Evolutionary conservation across 768 basidiomycete genomes (phyloP).

Genomic region (Xerocomus potaroensis): DNA sequence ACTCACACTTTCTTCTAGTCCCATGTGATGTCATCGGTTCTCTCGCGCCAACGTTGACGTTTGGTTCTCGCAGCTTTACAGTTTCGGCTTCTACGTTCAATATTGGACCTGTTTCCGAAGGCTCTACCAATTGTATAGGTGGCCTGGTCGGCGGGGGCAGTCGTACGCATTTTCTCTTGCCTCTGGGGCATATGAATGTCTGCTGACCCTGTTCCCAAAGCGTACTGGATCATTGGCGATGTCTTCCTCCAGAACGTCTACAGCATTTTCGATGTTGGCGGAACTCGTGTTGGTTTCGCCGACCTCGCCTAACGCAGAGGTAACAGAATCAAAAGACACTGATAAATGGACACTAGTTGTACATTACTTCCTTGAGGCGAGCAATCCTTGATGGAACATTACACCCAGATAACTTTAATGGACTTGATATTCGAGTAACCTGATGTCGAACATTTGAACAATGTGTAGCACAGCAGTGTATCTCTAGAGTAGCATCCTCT

Average conservation of each 20-base stretch:
- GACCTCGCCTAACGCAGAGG: constrained; percentile 18
- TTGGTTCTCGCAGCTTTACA: constrained; percentile 36
- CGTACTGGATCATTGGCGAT: constrained; percentile 33
- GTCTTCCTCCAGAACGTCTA: constrained; percentile 34
- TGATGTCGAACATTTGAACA: not conserved
- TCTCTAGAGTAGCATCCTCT: constrained; percentile 60
- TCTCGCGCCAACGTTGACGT: constrained; percentile 33
- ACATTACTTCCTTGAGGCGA: too few relatives aligned
- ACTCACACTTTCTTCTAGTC: constrained; percentile 16
- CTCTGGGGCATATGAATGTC: not conserved
- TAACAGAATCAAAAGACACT: too few relatives aligned
- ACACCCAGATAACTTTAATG: not conserved
- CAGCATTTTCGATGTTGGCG: constrained; percentile 29
- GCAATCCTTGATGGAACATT: too few relatives aligned
- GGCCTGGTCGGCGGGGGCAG: constrained; percentile 32
- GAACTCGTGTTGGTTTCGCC: constrained; percentile 40
- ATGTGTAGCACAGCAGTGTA: not conserved
- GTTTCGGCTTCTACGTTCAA: constrained; percentile 38
- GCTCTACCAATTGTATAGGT: constrained; percentile 35
- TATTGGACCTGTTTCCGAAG: constrained; percentile 34
- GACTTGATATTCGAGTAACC: not conserved
- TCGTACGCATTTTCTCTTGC: constrained; percentile 3
- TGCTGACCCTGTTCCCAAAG: constrained; percentile 12
- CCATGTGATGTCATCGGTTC: constrained; percentile 29
- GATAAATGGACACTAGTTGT: constrained; percentile 2